phyloP scores from a whole-genome alignment of 768 basidiomycete genomes.

The Russula emetica region DNA sequence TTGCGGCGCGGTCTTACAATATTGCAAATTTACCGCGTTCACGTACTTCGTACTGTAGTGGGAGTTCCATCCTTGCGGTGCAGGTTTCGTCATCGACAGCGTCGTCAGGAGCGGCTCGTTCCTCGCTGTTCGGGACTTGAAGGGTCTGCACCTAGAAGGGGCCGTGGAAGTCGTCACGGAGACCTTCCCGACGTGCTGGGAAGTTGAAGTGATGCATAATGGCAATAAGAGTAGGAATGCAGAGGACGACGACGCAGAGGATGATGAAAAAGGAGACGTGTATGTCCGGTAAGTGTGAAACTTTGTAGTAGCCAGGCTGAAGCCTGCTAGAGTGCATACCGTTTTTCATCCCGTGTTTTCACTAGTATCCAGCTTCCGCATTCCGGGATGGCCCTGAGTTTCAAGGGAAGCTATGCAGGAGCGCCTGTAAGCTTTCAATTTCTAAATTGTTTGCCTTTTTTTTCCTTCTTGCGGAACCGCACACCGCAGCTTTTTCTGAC shows the following conservation, averaged over 20 bases:
- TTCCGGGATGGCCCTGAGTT: constrained; percentile 18
- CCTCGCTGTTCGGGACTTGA: constrained; percentile 15
- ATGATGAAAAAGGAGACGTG: constrained; percentile 20
- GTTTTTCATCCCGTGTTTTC: background rate
- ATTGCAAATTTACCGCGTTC: too few species aligned
- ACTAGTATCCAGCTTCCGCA: constrained; percentile 26
- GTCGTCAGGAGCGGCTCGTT: background rate
- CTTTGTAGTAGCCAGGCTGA: too few species aligned
- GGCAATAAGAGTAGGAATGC: background rate
- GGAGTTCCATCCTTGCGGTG: constrained; percentile 18
- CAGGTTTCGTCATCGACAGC: constrained; percentile 18
- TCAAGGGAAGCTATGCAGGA: constrained; percentile 17
- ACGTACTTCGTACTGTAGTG: constrained; percentile 6
- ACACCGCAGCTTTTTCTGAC: constrained; percentile 20
- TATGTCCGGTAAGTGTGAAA: constrained; percentile 19
- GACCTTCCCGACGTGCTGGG: constrained; percentile 26
- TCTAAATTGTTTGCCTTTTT: background rate
- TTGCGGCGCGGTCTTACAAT: too few species aligned
- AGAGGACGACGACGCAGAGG: constrained; percentile 9
- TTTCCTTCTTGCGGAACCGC: background rate
- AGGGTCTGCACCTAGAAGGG: constrained; percentile 1
- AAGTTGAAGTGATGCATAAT: constrained; percentile 23
- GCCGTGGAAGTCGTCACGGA: constrained; percentile 12
- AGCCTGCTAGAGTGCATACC: too few species aligned
- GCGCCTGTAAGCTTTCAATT: constrained; percentile 15